These are phyloP conservation scores for Leishmania arabica DNA, from an alignment of 208 protist genomes.

Conservation along the genomic window DNA sequence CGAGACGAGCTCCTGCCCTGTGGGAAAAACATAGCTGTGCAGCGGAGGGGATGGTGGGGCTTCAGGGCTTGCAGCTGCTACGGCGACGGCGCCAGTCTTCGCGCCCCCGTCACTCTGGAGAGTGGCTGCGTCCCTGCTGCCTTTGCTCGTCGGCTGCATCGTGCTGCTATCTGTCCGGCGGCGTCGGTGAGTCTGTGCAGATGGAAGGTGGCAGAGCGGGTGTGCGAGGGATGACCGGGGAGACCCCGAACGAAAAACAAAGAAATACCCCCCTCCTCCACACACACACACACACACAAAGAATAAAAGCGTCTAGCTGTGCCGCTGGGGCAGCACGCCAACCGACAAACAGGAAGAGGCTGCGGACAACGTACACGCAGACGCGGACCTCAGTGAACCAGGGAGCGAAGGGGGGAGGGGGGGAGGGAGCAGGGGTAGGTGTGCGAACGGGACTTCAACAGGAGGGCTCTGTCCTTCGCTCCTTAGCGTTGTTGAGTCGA, in stretches of 20 bases:
- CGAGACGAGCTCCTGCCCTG: neutral
- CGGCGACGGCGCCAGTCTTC: neutral
- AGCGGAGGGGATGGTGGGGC: neutral
- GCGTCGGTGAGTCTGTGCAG: neutral
- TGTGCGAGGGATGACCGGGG: neutral
- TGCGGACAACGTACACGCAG: neutral
- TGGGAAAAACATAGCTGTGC: neutral
- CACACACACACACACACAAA: neutral
- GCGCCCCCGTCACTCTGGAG: neutral
- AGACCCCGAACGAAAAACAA: neutral
- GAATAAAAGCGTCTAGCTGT: neutral
- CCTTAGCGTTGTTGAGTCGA: neutral
- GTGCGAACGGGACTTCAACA: neutral
- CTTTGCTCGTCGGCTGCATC: neutral
- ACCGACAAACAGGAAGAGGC: neutral
- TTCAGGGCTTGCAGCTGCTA: neutral
- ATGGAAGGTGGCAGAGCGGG: neutral
- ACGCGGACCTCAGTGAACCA: neutral
- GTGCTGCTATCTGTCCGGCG: neutral
- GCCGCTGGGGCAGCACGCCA: neutral
- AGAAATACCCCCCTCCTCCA: too few species aligned
- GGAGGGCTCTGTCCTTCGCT: neutral
- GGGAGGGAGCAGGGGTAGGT: neutral
- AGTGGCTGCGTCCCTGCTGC: neutral
- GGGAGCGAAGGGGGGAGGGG: too few species aligned